Base-by-base conservation (phyloP, 2,329 filamentous ascomycete species). In the Teratosphaeria zuluensis region DNA sequence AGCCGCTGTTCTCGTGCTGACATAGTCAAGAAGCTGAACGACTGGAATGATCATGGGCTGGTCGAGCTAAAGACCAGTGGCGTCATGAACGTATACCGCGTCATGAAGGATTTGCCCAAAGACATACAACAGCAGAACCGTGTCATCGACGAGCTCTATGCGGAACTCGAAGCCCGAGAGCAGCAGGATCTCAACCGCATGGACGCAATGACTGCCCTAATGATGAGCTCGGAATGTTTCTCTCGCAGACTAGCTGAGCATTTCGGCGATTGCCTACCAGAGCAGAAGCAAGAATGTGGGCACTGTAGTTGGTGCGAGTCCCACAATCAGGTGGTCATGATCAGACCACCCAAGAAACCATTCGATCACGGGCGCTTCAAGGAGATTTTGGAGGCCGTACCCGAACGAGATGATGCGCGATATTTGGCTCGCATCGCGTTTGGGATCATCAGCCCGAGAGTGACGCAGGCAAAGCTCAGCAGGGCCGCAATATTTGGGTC, bases 351-450 rank as follows among this genome's bases (percentile, higher is more conserved):
- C 7, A 14, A 42, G 35, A 42, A 42, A 4, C 35, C 35, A 11
- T 42, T 42, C 35, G n/a, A 42, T 16, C 35, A 42, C 11, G n/a
- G 5, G 1, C 6, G 14, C 12, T 42, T 42, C 72, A 58, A 68
- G 6, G 68, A 65, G 1, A 70, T 86, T 0, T 69, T 86, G 1
- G 61, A 68, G 0, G 73, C 68, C 0, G 77, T 79, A 12, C 63
- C 70, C 0, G 76, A 78, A 0, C 74, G 81, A 1, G 80, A 86
- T 53, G 84, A 87, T 65, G 75, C 84, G 1, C 70, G 83, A 12
- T 81, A 84, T 62, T 71, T 86, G 31, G 81, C 84, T 0, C 76
- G 80, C 21, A 71, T 86, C 3, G 84, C 83, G 0, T 86, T 85
- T 66, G 84, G 84, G 0, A 85, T 86, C 65, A 75, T 74, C 52